Percentiles rank a stretch among this genome's conserved stretches.
These are phyloP conservation scores for Eimeria acervulina DNA, from an alignment of 169 alveolate species.

Conservation along the genomic window DNA sequence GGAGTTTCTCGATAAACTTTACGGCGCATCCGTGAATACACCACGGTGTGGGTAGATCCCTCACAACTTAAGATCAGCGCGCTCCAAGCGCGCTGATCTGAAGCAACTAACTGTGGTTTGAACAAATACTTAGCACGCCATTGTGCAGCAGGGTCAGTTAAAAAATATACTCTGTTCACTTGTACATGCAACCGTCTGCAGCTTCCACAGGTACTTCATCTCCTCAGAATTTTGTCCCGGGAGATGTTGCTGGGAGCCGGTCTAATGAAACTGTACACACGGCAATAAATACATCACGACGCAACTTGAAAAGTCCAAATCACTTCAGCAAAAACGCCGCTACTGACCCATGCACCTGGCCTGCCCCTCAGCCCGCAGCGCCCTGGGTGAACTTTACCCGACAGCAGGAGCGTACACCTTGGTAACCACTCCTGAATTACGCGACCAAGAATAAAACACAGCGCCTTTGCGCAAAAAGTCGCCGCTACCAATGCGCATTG, in stretches of 20 bases:
- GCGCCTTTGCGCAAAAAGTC: background rate
- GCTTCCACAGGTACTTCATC: background rate
- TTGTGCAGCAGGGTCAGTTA: background rate
- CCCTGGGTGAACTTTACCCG: background rate
- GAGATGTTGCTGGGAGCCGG: too few species aligned
- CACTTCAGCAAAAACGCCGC: background rate
- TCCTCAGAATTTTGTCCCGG: too few species aligned
- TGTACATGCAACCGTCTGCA: background rate
- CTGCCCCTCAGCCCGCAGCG: background rate
- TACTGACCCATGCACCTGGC: background rate
- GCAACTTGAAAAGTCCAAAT: background rate
- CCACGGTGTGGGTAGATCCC: background rate
- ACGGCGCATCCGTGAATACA: background rate
- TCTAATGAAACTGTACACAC: background rate
- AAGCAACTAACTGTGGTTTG: background rate
- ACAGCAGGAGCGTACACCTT: background rate
- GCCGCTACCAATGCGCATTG: background rate
- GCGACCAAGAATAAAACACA: background rate
- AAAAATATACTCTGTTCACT: background rate
- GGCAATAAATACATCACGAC: too few species aligned
- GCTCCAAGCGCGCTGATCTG: background rate
- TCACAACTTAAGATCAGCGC: background rate
- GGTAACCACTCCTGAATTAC: background rate
- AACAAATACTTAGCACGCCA: background rate
- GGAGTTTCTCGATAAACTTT: background rate